Evolutionary conservation across 768 basidiomycete species (phyloP).

Genomic region (Russula dissimulans): DNA sequence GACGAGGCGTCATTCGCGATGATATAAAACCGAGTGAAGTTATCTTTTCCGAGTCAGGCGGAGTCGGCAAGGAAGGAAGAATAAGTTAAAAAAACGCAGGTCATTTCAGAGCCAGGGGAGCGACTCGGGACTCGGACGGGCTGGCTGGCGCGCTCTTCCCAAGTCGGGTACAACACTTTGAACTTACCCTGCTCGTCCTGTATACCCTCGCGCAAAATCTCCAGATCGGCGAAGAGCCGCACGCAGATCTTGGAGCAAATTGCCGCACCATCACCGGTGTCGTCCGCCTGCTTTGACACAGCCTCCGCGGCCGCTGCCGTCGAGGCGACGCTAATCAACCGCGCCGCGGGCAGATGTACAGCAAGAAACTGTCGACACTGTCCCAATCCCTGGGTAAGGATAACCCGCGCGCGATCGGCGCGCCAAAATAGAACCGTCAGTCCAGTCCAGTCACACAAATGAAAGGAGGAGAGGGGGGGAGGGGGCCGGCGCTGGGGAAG

Average conservation of each 20-base stretch:
- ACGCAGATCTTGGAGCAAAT: conserved; percentile 65
- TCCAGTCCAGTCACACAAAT: too few relatives aligned
- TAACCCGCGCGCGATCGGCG: background rate
- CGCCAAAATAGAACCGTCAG: background rate
- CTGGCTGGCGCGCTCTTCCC: too few relatives aligned
- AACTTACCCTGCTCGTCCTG: conserved; percentile 48
- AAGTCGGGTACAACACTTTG: too few relatives aligned
- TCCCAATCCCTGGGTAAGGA: conserved; percentile 50
- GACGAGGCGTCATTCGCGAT: conserved; percentile 33
- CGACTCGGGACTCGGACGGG: too few relatives aligned
- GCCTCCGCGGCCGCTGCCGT: conserved; percentile 62
- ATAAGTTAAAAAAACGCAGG: too few relatives aligned
- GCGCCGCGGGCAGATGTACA: conserved; percentile 42
- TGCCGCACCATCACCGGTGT: conserved; percentile 47
- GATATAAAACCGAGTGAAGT: conserved; percentile 64
- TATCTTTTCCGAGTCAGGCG: conserved; percentile 32
- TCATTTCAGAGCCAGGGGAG: too few relatives aligned
- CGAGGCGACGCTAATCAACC: conserved; percentile 50
- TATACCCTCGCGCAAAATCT: conserved; percentile 51
- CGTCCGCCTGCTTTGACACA: conserved; percentile 34
- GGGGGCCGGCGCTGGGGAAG: background rate
- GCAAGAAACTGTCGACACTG: conserved; percentile 63
- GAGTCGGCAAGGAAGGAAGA: background rate
- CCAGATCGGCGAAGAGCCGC: conserved; percentile 49
- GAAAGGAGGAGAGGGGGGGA: too few relatives aligned